Conservation (phyloP, 352 stramenopile species). For the Pythium scleroteichum region DNA sequence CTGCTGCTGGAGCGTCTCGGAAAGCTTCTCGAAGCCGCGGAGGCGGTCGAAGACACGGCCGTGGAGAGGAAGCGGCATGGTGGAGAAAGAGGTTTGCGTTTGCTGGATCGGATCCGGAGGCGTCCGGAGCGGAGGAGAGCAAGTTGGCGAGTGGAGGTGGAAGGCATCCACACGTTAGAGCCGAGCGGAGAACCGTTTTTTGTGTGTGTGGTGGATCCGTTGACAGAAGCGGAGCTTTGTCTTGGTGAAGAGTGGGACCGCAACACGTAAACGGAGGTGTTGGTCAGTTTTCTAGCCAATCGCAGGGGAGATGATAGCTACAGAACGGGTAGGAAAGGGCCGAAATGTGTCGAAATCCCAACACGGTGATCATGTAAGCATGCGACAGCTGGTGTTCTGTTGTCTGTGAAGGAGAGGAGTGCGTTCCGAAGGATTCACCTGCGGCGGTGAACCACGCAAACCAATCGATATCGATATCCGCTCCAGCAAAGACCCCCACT, state of each 20-base stretch:
- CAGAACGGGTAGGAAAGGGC: not conserved
- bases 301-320: slow-evolving; percentile 15
- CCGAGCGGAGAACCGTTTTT: not conserved
- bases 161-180: not conserved
- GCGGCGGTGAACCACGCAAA: too few relatives aligned
- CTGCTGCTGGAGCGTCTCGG: slow-evolving; percentile 19
- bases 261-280: slow-evolving; percentile 2
- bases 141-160: slow-evolving; percentile 9
- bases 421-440: too few relatives aligned
- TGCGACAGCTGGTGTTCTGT: slow-evolving; percentile 4
- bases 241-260: slow-evolving; percentile 16
- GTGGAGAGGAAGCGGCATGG: slow-evolving; percentile 15
- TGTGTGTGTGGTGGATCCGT: slow-evolving; percentile 1
- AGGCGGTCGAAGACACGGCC: slow-evolving; percentile 27
- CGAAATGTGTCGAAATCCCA: not conserved
- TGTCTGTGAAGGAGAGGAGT: not conserved
- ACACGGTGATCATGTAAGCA: slow-evolving; percentile 16
- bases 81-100: slow-evolving; percentile 1
- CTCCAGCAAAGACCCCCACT: too few relatives aligned
- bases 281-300: slow-evolving; percentile 6
- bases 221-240: slow-evolving; percentile 12
- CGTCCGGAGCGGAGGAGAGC: slow-evolving; percentile 7
- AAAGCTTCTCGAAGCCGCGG: slow-evolving; percentile 27
- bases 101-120: slow-evolving; percentile 6
- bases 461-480: too few relatives aligned